These are phyloP conservation scores for Xylaria multiplex DNA, from an alignment of 2,329 filamentous ascomycete species.

Conservation along the genomic window DNA sequence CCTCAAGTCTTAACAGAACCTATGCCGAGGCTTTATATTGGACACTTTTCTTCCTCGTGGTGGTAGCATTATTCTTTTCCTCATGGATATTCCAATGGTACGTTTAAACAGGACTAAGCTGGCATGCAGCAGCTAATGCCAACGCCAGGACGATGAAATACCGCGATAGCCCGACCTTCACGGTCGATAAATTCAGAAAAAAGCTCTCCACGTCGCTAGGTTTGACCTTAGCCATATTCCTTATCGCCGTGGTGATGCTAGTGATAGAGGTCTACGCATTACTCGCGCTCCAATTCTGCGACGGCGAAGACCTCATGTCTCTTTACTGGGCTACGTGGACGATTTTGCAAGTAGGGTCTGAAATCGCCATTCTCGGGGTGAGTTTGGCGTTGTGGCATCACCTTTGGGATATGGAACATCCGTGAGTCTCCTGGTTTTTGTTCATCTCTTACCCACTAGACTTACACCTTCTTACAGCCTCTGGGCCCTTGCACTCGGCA, in stretches of 20 bases:
- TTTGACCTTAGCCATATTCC: slow-evolving; percentile 57
- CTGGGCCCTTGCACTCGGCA: slow-evolving; percentile 69
- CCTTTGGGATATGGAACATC: slow-evolving; percentile 60
- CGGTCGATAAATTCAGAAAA: slow-evolving; percentile 51
- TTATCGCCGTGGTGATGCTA: slow-evolving; percentile 56
- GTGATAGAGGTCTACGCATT: slow-evolving; percentile 66
- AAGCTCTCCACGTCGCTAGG: slow-evolving; percentile 55
- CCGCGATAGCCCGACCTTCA: slow-evolving; percentile 47
- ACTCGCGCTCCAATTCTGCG: slow-evolving; percentile 66
- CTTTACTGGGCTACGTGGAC: slow-evolving; percentile 71
- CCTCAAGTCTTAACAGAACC: slow-evolving; percentile 48
- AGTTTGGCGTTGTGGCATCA: slow-evolving; percentile 63
- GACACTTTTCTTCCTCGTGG: slow-evolving; percentile 53
- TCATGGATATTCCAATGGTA: slow-evolving; percentile 53
- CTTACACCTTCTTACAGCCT: slow-evolving; percentile 17
- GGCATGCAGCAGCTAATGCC: not conserved
- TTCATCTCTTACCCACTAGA: not conserved
- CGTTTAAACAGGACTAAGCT: not conserved
- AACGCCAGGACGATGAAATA: slow-evolving; percentile 51
- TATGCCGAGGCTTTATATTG: slow-evolving; percentile 56
- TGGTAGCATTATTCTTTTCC: slow-evolving; percentile 51
- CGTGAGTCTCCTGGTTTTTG: slow-evolving; percentile 52
- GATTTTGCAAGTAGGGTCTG: slow-evolving; percentile 66
- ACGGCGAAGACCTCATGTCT: slow-evolving; percentile 68
- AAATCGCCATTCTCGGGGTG: slow-evolving; percentile 67